Conservation (phyloP, 306 rosid species). For the Calophaca sinica region DNA sequence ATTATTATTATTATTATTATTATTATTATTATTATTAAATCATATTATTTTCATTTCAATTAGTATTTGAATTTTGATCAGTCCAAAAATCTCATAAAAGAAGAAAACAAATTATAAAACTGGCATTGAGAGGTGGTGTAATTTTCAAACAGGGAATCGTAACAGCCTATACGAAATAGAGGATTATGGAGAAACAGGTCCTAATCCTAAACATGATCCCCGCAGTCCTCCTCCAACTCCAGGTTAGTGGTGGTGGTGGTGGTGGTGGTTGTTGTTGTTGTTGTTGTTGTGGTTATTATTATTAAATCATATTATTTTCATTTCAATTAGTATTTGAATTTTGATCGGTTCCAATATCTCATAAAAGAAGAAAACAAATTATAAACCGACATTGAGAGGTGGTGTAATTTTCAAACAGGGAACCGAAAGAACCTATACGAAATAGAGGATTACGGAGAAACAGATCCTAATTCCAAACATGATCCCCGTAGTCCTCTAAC, state of each 20-base stretch:
- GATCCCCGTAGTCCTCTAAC: background rate
- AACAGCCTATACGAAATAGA: background rate
- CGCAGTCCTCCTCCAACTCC: background rate
- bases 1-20: too few species aligned
- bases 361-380: background rate
- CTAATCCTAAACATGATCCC: constrained; percentile 35
- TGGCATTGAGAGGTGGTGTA: background rate
- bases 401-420: constrained; percentile 5
- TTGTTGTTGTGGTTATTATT: too few species aligned
- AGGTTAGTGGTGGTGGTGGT: background rate
- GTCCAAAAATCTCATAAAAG: too few species aligned
- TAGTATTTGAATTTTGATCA: too few species aligned
- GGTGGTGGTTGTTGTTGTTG: too few species aligned
- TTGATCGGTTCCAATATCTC: too few species aligned
- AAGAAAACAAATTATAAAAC: background rate
- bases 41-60: background rate
- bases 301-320: too few species aligned
- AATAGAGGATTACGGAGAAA: background rate
- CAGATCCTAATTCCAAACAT: constrained; percentile 22
- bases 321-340: too few species aligned
- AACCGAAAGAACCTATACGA: background rate
- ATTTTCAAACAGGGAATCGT: constrained; percentile 11
- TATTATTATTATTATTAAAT: too few species aligned
- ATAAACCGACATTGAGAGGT: background rate
- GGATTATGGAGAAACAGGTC: background rate